Percentiles rank a stretch among this genome's conserved stretches.
Conservation (phyloP, 2,329 filamentous ascomycete species). For the Colletotrichum sidae region DNA sequence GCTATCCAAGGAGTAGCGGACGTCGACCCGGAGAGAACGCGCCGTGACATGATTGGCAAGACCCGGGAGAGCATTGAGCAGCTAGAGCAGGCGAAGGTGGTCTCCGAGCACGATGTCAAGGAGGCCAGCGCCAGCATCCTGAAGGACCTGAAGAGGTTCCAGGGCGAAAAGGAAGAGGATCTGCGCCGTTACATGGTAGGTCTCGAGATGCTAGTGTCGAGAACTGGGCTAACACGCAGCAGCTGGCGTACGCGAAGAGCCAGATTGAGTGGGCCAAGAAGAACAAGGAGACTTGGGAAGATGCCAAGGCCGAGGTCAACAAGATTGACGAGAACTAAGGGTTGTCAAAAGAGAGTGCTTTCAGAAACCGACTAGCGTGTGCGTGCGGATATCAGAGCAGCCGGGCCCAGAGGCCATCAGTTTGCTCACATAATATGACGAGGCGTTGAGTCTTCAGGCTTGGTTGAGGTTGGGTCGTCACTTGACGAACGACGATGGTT, state of each 20-base stretch:
- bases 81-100: conserved; percentile 90
- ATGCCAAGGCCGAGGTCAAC: conserved; percentile 85
- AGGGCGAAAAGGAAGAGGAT: conserved; percentile 95
- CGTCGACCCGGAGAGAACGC: conserved; percentile 91
- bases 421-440: conserved; percentile 32
- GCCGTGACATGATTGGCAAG: conserved; percentile 94
- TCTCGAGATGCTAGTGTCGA: conserved; percentile 28
- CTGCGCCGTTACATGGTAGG: conserved; percentile 94
- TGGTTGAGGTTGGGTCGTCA: conserved; percentile 26
- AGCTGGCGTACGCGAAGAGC: conserved; percentile 93
- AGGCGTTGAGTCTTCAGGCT: conserved; percentile 32
- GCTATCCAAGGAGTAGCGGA: conserved; percentile 97
- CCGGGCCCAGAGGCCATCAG: conserved; percentile 4
- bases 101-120: conserved; percentile 90
- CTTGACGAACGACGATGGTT: conserved; percentile 26
- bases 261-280: conserved; percentile 96
- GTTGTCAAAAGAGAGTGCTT: not conserved
- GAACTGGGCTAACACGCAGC: conserved; percentile 6
- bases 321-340: conserved; percentile 79
- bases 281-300: conserved; percentile 91
- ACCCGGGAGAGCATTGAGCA: conserved; percentile 88
- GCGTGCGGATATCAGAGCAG: conserved; percentile 23
- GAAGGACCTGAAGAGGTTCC: conserved; percentile 91
- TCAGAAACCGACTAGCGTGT: conserved; percentile 1
- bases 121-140: conserved; percentile 91